These are phyloP conservation scores for Aphanoascus verrucosus DNA, from an alignment of 2,329 filamentous ascomycete genomes.

Conservation along the genomic window DNA sequence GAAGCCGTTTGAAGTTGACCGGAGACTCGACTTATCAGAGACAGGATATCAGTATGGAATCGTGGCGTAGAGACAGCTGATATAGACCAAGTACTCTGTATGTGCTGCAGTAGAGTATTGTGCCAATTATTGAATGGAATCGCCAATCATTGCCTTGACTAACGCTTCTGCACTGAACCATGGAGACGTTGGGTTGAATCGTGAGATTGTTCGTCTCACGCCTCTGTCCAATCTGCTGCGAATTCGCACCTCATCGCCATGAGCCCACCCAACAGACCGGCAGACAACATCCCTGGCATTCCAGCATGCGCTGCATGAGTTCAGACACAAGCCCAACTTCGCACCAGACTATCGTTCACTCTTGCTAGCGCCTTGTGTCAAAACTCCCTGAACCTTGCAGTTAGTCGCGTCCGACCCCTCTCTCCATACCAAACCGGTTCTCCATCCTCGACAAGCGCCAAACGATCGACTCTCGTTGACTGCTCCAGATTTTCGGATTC, in stretches of 20 bases:
- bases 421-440: neutral
- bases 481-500: constrained; percentile 1
- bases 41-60: neutral
- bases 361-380: constrained; percentile 2
- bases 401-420: constrained; percentile 4
- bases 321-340: neutral
- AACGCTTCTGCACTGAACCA: neutral
- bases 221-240: constrained; percentile 2
- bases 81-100: too few species aligned
- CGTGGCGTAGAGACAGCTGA: neutral
- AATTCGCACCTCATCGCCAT: constrained; percentile 1
- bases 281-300: neutral
- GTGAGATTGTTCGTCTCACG: neutral
- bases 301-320: neutral
- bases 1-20: neutral
- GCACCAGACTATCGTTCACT: neutral
- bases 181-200: neutral
- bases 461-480: constrained; percentile 1
- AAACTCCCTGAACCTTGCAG: constrained; percentile 9
- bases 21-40: neutral
- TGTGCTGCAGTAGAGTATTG: neutral
- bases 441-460: neutral
- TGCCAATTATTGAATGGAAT: neutral
- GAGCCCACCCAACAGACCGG: neutral
- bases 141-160: neutral